Evolutionary conservation across 2,329 filamentous ascomycete species (phyloP).

Genomic region (Epichloe amarillans): DNA sequence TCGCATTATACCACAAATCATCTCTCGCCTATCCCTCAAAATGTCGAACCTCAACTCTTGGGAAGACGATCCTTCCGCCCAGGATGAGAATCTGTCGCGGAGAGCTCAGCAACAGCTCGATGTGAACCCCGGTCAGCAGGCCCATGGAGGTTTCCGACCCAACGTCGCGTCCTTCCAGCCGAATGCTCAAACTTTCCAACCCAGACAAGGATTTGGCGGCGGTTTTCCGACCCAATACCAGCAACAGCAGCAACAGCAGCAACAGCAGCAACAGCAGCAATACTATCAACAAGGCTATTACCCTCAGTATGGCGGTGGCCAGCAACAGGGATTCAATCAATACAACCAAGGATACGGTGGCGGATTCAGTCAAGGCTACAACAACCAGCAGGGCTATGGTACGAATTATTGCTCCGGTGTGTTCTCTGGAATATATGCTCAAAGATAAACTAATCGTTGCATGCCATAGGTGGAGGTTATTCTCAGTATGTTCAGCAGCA

Average conservation of each 20-base stretch:
- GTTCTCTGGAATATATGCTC: not conserved
- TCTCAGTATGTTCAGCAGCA: slow-evolving; percentile 37
- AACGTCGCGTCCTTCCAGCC: slow-evolving; percentile 57
- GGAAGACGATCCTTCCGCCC: slow-evolving; percentile 73
- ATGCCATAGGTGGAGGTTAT: slow-evolving; percentile 32
- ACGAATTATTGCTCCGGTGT: slow-evolving; percentile 4
- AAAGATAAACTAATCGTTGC: not conserved
- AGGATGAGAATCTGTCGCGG: slow-evolving; percentile 65
- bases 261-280: slow-evolving; percentile 30
- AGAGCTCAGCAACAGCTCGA: slow-evolving; percentile 67
- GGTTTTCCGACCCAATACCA: slow-evolving; percentile 43
- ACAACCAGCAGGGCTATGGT: slow-evolving; percentile 28
- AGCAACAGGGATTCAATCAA: slow-evolving; percentile 33
- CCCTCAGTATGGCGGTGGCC: slow-evolving; percentile 37
- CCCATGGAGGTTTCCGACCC: slow-evolving; percentile 34
- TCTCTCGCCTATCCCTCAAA: slow-evolving; percentile 6
- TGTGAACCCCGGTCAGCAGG: slow-evolving; percentile 39
- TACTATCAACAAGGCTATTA: slow-evolving; percentile 44
- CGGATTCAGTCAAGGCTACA: slow-evolving; percentile 36
- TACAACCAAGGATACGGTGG: slow-evolving; percentile 42
- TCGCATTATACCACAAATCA: not conserved
- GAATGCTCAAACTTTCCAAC: slow-evolving; percentile 55
- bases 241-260: slow-evolving; percentile 32
- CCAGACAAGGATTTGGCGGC: slow-evolving; percentile 54
- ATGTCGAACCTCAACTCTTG: slow-evolving; percentile 93